Conservation (phyloP, 805 yeast genomes). For the Blastobotrys terrestris region DNA sequence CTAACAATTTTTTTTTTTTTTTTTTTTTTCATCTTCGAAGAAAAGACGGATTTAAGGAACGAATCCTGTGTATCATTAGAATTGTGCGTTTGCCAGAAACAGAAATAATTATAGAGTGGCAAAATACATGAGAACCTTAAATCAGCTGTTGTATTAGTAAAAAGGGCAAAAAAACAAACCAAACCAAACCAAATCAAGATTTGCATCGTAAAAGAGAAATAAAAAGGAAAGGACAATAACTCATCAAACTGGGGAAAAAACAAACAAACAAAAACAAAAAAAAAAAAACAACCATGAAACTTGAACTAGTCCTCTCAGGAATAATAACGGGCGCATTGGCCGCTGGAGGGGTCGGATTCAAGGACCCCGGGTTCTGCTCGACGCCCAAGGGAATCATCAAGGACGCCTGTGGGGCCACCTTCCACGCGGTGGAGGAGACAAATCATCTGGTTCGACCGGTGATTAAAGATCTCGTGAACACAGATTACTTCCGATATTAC, state of each 20-base stretch:
- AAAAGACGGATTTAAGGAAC: not conserved
- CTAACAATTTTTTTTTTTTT: no score
- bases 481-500: slow-evolving; percentile 84
- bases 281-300: slow-evolving; percentile 6
- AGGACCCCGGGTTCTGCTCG: slow-evolving; percentile 9
- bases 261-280: not conserved
- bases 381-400: slow-evolving; percentile 14
- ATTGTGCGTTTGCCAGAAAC: not conserved
- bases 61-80: not conserved
- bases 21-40: not conserved
- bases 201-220: no score
- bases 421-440: slow-evolving; percentile 43
- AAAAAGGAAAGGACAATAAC: not conserved
- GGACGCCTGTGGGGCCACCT: slow-evolving; percentile 25
- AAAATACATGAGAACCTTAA: slow-evolving; percentile 3
- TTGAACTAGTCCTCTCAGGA: not conserved
- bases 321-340: not conserved
- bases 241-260: not conserved
- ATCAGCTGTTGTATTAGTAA: not conserved
- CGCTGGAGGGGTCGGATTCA: slow-evolving; percentile 4
- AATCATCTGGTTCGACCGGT: slow-evolving; percentile 50
- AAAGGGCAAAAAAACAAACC: not conserved
- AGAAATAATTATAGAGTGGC: not conserved
- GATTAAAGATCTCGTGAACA: slow-evolving; percentile 51
- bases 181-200: no score